These are phyloP conservation scores for Penicillium sp. DNA, from an alignment of 2,329 filamentous ascomycete genomes.

Conservation along the genomic window DNA sequence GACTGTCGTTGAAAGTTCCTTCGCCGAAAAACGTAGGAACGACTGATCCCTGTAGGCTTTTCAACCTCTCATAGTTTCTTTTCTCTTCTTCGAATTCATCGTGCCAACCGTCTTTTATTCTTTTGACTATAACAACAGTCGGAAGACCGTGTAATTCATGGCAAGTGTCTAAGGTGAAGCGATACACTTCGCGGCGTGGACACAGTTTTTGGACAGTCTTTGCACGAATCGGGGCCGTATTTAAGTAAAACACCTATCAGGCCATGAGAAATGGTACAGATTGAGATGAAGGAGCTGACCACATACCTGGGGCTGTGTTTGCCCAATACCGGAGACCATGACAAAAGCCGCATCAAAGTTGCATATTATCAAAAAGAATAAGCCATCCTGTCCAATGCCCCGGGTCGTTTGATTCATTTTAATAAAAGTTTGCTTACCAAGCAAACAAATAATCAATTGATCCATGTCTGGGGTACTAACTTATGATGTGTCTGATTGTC, in stretches of 20 bases:
- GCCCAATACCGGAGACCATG: too few relatives aligned
- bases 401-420: too few relatives aligned
- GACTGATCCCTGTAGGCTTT: constrained; percentile 4
- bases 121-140: not conserved
- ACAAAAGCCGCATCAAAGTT: too few relatives aligned
- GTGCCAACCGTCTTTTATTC: not conserved
- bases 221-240: not conserved
- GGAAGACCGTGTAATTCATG: not conserved
- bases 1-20: constrained; percentile 3
- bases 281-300: too few relatives aligned
- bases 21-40: not conserved
- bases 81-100: constrained; percentile 4
- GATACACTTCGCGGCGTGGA: not conserved
- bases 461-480: too few relatives aligned
- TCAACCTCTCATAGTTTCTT: constrained; percentile 2
- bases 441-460: too few relatives aligned
- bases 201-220: not conserved
- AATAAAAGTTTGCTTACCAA: too few relatives aligned
- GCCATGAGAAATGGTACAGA: too few relatives aligned
- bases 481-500: too few relatives aligned
- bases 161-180: not conserved
- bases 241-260: not conserved
- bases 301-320: too few relatives aligned
- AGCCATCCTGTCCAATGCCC: too few relatives aligned
- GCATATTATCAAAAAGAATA: too few relatives aligned